These are phyloP conservation scores for Lactifluus pinguis DNA, from an alignment of 768 basidiomycete species.

Conservation along the genomic window DNA sequence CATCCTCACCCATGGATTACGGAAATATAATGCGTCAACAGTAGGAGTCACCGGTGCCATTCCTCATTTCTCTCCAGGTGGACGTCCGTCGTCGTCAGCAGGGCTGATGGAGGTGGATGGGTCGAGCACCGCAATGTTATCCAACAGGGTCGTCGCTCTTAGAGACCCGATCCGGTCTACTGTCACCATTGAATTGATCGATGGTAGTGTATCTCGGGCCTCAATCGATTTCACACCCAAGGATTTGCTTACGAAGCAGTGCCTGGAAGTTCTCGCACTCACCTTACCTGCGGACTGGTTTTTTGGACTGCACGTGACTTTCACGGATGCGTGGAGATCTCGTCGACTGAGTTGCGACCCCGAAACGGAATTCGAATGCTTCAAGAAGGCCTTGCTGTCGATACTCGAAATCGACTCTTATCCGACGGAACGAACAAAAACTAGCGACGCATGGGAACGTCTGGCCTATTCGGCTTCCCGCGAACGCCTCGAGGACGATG, in stretches of 20 bases:
- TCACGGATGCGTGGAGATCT: constrained; percentile 50
- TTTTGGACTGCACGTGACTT: constrained; percentile 46
- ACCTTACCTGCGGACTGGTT: constrained; percentile 47
- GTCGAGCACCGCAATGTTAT: not conserved
- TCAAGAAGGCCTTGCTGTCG: constrained; percentile 42
- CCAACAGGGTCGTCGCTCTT: constrained; percentile 34
- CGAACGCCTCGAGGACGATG: constrained; percentile 49
- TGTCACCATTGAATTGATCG: constrained; percentile 44
- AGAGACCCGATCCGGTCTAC: constrained; percentile 42
- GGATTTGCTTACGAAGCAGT: constrained; percentile 47
- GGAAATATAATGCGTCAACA: constrained; percentile 26
- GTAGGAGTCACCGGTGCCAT: not conserved
- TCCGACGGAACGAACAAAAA: not conserved
- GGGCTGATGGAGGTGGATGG: constrained; percentile 12
- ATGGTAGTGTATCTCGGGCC: constrained; percentile 38
- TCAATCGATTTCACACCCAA: constrained; percentile 48
- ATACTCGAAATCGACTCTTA: constrained; percentile 32
- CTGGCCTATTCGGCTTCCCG: constrained; percentile 38
- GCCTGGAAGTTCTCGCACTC: constrained; percentile 54
- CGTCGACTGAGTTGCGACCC: constrained; percentile 34
- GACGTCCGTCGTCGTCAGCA: not conserved
- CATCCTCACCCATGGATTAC: constrained; percentile 54
- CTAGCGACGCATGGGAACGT: constrained; percentile 36
- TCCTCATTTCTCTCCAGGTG: not conserved
- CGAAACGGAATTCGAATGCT: constrained; percentile 48